Evolutionary conservation across 805 yeast species (phyloP).

Genomic region (Starmerella asiatica): DNA sequence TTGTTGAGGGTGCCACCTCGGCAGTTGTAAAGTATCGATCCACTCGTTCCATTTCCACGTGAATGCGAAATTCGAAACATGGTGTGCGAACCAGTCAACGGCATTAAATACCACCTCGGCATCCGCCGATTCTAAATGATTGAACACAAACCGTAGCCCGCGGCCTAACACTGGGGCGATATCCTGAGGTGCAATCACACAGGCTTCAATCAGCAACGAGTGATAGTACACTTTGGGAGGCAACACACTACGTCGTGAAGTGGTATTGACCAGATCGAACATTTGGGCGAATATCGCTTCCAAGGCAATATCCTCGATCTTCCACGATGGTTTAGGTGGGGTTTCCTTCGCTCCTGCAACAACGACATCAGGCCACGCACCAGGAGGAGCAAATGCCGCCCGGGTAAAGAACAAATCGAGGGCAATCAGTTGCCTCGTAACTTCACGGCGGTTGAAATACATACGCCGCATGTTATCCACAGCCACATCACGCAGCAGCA

Average conservation of each 20-base stretch:
- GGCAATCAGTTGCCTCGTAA: constrained; percentile 66
- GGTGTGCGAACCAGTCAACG: constrained; percentile 85
- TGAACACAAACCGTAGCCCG: constrained; percentile 71
- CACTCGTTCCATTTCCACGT: constrained; percentile 98
- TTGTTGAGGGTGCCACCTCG: constrained; percentile 54
- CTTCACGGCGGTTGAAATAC: constrained; percentile 81
- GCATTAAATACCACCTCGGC: constrained; percentile 60
- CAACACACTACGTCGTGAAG: constrained; percentile 9
- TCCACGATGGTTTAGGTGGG: constrained; percentile 52
- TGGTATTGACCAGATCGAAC: constrained; percentile 56
- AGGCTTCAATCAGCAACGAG: constrained; percentile 72
- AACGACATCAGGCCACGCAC: constrained; percentile 50
- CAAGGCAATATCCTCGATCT: constrained; percentile 77
- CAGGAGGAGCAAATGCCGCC: constrained; percentile 55
- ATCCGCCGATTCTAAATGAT: constrained; percentile 52
- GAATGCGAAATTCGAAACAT: constrained; percentile 83
- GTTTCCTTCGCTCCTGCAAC: constrained; percentile 35
- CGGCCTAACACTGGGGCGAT: constrained; percentile 93
- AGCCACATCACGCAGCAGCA: constrained; percentile 60
- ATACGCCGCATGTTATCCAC: constrained; percentile 63
- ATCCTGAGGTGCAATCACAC: constrained; percentile 64
- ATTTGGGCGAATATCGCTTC: constrained; percentile 70
- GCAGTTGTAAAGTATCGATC: constrained; percentile 38
- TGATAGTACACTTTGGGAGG: constrained; percentile 68
- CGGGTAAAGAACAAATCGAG: constrained; percentile 59